Evolutionary conservation across 1,139 yeast species (phyloP).

Genomic region (Candida anutae): DNA sequence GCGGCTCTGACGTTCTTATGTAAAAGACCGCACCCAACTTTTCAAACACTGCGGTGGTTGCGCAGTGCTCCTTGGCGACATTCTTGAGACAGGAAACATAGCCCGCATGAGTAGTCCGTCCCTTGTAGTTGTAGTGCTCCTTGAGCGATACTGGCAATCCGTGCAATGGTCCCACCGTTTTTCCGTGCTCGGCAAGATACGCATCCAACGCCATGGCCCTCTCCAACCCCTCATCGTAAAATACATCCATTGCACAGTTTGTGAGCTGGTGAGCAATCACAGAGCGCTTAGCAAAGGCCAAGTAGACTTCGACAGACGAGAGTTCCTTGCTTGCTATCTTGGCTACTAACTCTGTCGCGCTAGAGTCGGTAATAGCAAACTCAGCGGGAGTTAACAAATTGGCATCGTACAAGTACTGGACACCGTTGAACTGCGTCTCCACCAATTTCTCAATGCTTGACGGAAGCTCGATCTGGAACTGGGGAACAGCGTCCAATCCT

Average conservation of each 20-base stretch:
- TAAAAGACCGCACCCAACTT: slow-evolving; percentile 62
- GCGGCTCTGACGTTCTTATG: slow-evolving; percentile 40
- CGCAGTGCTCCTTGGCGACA: slow-evolving; percentile 42
- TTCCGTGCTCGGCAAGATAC: slow-evolving; percentile 44
- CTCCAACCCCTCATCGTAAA: slow-evolving; percentile 47
- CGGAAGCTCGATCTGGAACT: slow-evolving; percentile 34
- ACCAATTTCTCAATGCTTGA: slow-evolving; percentile 33
- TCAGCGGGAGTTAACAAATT: slow-evolving; percentile 38
- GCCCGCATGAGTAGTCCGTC: slow-evolving; percentile 53
- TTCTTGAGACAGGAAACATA: slow-evolving; percentile 50
- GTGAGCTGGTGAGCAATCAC: slow-evolving; percentile 54
- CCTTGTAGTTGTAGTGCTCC: slow-evolving; percentile 58
- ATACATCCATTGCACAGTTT: slow-evolving; percentile 51
- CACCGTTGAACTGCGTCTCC: slow-evolving; percentile 35
- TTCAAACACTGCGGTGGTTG: slow-evolving; percentile 43
- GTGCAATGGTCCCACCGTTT: slow-evolving; percentile 65
- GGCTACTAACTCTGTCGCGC: slow-evolving; percentile 28
- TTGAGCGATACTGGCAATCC: slow-evolving; percentile 75
- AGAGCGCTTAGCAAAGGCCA: slow-evolving; percentile 52
- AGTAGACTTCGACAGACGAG: slow-evolving; percentile 33
- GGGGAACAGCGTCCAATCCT: slow-evolving; percentile 37
- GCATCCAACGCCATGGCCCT: slow-evolving; percentile 51
- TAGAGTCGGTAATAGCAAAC: slow-evolving; percentile 38
- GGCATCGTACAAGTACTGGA: slow-evolving; percentile 34
- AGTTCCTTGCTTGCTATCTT: slow-evolving; percentile 32